These are phyloP conservation scores for Apiospora sp. DNA, from an alignment of 2,329 filamentous ascomycete species.

Conservation along the genomic window DNA sequence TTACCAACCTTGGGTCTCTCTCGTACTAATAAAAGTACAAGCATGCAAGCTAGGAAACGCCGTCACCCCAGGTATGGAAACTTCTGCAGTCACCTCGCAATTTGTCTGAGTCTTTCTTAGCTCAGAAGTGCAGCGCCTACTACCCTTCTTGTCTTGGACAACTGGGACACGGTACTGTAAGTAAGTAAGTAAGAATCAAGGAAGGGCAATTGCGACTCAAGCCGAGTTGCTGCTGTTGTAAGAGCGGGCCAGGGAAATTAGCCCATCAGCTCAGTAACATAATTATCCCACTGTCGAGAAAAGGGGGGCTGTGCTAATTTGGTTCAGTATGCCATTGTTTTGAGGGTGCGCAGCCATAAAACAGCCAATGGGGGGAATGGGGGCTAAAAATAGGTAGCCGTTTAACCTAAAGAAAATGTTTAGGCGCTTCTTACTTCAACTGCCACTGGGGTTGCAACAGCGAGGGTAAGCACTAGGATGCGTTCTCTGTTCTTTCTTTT, in stretches of 20 bases:
- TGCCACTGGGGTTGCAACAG: not conserved
- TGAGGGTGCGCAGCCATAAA: not conserved
- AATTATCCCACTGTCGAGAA: not conserved
- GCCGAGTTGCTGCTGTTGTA: not conserved
- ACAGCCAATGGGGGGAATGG: not conserved
- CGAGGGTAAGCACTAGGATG: not conserved
- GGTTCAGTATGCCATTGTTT: not conserved
- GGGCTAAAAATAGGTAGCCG: conserved; percentile 17
- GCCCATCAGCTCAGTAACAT: not conserved
- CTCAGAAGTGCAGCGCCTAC: not conserved
- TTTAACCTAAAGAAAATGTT: not conserved
- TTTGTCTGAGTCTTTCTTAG: conserved; percentile 9
- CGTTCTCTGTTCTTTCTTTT: not conserved
- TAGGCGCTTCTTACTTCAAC: conserved; percentile 1
- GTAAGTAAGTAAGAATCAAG: not conserved
- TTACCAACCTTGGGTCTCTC: not conserved
- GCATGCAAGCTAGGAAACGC: conserved; percentile 14
- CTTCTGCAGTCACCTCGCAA: not conserved
- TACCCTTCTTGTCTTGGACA: not conserved
- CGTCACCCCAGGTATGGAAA: conserved; percentile 1
- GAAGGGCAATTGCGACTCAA: not conserved
- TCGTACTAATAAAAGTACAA: not conserved
- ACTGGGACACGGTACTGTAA: not conserved
- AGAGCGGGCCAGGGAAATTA: not conserved
- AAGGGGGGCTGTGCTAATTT: conserved; percentile 15